Conservation (phyloP, 2,329 filamentous ascomycete species). For the Colletotrichum tabaci region DNA sequence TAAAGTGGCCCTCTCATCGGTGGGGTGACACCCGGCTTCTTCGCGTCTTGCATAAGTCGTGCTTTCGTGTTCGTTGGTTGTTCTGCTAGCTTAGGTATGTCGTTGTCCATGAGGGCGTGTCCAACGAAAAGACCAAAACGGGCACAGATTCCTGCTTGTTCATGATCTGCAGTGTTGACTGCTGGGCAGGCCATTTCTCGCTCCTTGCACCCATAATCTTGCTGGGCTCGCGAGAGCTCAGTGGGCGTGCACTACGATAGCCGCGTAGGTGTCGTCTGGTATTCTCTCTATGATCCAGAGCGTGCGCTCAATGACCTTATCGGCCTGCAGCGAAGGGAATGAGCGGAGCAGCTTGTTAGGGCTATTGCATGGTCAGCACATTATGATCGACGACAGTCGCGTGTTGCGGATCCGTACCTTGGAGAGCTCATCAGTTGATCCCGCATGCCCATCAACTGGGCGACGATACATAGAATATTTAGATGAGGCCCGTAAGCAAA, state of each 20-base stretch:
- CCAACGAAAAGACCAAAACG: not conserved
- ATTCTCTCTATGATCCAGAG: constrained; percentile 91
- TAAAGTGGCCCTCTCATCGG: not conserved
- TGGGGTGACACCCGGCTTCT: not conserved
- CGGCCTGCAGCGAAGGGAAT: constrained; percentile 86
- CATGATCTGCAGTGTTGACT: not conserved
- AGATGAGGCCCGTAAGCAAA: constrained; percentile 96
- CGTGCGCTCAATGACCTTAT: constrained; percentile 87
- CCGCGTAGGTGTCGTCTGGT: constrained; percentile 89
- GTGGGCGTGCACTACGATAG: constrained; percentile 88
- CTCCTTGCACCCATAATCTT: not conserved
- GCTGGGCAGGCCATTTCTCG: not conserved
- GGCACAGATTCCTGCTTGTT: not conserved
- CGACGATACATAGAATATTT: constrained; percentile 96
- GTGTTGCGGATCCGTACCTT: constrained; percentile 70
- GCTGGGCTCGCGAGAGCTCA: not conserved
- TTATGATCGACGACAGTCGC: not conserved
- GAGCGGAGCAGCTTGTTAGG: constrained; percentile 93
- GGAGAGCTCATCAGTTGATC: constrained; percentile 86
- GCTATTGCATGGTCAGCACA: constrained; percentile 62
- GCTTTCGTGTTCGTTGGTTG: not conserved
- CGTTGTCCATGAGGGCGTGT: not conserved
- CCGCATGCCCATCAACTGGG: constrained; percentile 90
- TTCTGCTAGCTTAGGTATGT: not conserved
- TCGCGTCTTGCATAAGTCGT: constrained; percentile 8